These are phyloP conservation scores for Escallonia herrerae DNA, from an alignment of 129 eudicot genomes.

Conservation along the genomic window DNA sequence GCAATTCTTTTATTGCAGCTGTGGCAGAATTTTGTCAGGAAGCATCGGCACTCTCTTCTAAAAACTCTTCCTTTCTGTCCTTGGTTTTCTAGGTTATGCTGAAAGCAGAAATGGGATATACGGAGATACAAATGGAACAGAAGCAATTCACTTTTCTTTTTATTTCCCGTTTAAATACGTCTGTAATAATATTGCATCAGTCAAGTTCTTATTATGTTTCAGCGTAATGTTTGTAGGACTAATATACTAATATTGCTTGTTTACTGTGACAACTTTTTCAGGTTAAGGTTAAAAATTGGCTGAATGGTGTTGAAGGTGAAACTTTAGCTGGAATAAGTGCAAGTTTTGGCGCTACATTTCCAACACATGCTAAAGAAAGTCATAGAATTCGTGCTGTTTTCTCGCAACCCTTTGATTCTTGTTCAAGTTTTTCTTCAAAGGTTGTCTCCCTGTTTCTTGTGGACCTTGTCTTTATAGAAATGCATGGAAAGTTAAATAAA, in stretches of 20 bases:
- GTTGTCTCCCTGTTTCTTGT: slow-evolving; percentile 25
- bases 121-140: neutral
- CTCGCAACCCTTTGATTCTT: slow-evolving; percentile 54
- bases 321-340: slow-evolving; percentile 55
- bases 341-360: slow-evolving; percentile 44
- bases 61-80: neutral
- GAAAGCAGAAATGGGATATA: neutral
- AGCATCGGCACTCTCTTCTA: no score
- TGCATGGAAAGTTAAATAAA: no score
- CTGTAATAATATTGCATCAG: neutral
- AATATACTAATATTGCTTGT: neutral
- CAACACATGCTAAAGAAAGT: slow-evolving; percentile 31
- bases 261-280: slow-evolving; percentile 19
- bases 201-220: neutral
- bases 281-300: slow-evolving; percentile 53
- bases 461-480: neutral
- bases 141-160: neutral
- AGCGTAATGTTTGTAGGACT: neutral
- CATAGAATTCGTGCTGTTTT: slow-evolving; percentile 28
- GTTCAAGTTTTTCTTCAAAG: slow-evolving; percentile 51
- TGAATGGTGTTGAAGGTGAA: slow-evolving; percentile 44
- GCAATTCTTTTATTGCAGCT: no score
- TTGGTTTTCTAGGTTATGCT: neutral
- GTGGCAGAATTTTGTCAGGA: no score
- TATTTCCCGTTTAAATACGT: neutral